A percentile compares a stretch with the other conserved stretches of the same genome.
These are phyloP conservation scores for Musa schizocarpa DNA, from an alignment of 176 grass and related monocot genomes.

Conservation along the genomic window DNA sequence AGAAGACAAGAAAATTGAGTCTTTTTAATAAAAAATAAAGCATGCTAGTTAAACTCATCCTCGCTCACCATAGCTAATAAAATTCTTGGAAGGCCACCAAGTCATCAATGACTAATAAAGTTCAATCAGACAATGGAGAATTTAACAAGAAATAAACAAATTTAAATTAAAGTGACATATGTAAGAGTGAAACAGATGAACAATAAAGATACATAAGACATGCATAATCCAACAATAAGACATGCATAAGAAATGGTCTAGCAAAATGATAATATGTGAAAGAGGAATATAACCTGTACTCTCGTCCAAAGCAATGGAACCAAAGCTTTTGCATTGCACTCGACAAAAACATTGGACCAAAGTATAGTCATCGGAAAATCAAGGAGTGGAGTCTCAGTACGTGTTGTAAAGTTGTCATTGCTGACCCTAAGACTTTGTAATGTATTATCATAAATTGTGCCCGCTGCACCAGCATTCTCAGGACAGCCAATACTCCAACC, in stretches of 20 bases:
- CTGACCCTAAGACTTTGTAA: conserved; percentile 86
- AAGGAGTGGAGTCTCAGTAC: conserved; percentile 91
- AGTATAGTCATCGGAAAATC: conserved; percentile 66
- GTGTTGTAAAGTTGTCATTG: conserved; percentile 91
- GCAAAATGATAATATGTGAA: conserved; percentile 14
- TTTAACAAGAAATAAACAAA: conserved; percentile 5
- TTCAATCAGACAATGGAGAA: not conserved
- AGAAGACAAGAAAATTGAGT: not conserved
- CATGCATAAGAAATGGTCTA: not conserved
- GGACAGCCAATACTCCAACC: conserved; percentile 74
- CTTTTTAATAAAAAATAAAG: not conserved
- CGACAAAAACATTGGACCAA: conserved; percentile 94
- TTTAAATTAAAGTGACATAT: not conserved
- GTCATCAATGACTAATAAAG: not conserved
- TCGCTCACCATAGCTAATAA: not conserved
- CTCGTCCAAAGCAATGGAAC: conserved; percentile 95
- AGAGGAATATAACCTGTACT: conserved; percentile 66
- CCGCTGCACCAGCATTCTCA: conserved; percentile 88
- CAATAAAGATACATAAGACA: not conserved
- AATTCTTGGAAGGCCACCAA: too few species aligned
- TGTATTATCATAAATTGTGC: conserved; percentile 82
- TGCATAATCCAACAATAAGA: not conserved
- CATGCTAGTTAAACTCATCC: not conserved
- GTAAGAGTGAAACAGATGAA: not conserved
- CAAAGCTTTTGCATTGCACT: conserved; percentile 73